A percentile compares a stretch with the other conserved stretches of the same genome.
These are phyloP conservation scores for Metarhizium rileyi DNA, from an alignment of 2,329 filamentous ascomycete species.

Conservation along the genomic window DNA sequence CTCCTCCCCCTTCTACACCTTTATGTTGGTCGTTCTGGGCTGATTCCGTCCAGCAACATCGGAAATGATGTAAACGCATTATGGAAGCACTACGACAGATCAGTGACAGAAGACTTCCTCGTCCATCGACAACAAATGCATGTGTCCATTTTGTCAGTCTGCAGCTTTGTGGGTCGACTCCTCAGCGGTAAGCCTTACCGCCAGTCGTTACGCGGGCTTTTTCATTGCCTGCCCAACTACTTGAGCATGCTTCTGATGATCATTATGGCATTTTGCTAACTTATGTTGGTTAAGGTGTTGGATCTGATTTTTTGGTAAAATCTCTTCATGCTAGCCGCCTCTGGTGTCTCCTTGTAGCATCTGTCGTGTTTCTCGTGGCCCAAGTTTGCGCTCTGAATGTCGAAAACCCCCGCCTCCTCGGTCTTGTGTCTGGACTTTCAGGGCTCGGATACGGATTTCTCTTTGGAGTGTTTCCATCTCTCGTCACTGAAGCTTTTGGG, in stretches of 20 bases:
- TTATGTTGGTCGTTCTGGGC: not conserved
- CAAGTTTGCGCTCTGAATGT: conserved; percentile 70
- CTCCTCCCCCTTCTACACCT: not conserved
- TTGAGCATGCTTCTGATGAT: not conserved
- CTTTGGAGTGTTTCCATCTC: conserved; percentile 87
- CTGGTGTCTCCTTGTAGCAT: conserved; percentile 80
- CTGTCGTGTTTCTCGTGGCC: conserved; percentile 66
- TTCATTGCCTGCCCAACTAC: not conserved
- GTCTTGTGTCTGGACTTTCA: conserved; percentile 70
- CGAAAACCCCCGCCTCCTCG: conserved; percentile 65
- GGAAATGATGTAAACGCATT: conserved; percentile 82
- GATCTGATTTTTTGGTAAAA: conserved; percentile 84
- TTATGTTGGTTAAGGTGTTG: conserved; percentile 50
- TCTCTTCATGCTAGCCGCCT: conserved; percentile 69
- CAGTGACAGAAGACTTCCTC: conserved; percentile 63
- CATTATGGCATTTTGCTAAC: not conserved
- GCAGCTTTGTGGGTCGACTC: conserved; percentile 76
- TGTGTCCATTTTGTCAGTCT: conserved; percentile 85
- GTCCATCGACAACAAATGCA: conserved; percentile 79
- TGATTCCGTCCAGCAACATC: conserved; percentile 59
- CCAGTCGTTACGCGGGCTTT: not conserved
- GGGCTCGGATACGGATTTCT: conserved; percentile 88
- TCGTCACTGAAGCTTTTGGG: conserved; percentile 84
- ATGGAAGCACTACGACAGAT: conserved; percentile 77
- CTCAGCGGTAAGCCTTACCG: conserved; percentile 49